Evolutionary conservation across 805 yeast species (phyloP).

Genomic region (Nakazawaea wyomingensis): DNA sequence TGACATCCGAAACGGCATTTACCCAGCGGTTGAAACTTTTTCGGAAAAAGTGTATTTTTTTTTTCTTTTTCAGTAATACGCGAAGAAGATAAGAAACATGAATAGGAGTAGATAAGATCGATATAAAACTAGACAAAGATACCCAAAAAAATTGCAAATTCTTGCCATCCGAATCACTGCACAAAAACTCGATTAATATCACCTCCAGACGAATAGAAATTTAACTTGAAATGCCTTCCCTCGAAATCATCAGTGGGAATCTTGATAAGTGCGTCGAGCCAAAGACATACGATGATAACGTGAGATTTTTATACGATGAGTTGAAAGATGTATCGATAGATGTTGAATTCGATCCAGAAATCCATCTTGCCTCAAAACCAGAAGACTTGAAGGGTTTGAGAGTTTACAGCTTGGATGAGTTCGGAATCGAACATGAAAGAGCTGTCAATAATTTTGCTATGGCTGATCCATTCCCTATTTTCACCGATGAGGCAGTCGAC

Average conservation of each 20-base stretch:
- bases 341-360: slow-evolving; percentile 27
- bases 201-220: no score
- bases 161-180: background rate
- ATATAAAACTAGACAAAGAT: background rate
- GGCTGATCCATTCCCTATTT: slow-evolving; percentile 52
- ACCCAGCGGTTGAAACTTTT: no score
- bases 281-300: slow-evolving; percentile 4
- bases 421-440: slow-evolving; percentile 31
- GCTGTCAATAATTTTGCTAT: slow-evolving; percentile 37
- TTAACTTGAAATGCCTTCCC: slow-evolving; percentile 11
- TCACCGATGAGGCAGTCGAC: slow-evolving; percentile 52
- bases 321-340: slow-evolving; percentile 6
- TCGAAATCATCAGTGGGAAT: slow-evolving; percentile 10
- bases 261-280: slow-evolving; percentile 6
- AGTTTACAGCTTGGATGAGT: slow-evolving; percentile 30
- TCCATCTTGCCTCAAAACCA: slow-evolving; percentile 28
- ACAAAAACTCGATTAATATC: background rate
- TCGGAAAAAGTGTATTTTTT: background rate
- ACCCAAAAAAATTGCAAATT: background rate
- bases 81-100: background rate
- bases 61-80: background rate
- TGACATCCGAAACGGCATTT: no score
- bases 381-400: slow-evolving; percentile 21
- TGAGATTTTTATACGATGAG: slow-evolving; percentile 7
- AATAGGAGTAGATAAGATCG: no score